Base-by-base conservation (phyloP, 83 land plant genomes). In the Isoetes engelmannii region DNA sequence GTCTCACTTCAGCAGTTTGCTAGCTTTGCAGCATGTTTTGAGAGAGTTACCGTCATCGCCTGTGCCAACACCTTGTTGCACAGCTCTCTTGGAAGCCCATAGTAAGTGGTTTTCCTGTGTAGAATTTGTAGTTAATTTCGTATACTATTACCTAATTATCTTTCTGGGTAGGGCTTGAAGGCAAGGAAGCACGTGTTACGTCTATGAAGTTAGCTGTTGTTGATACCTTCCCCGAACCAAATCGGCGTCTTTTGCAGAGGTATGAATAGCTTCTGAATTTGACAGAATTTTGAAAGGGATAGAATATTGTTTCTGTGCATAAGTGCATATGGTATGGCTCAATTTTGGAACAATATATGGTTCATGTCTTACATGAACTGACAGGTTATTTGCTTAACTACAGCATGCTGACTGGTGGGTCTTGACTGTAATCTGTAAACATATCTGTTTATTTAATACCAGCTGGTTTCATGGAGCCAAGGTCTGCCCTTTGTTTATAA, bases 1-100 rank as follows among this genome's bases (percentile, higher is more conserved):
- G 37, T 28, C 37, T 28, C 37, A 28, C 37, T 28, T 28, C 37
- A 28, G 37, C 37, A 28, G 2, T 28, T 28, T 28, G 37, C 37
- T 28, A 28, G 4, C 15, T 50, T 71, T 69, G 80, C 82, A 94
- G 99, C 93, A 87, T 81, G 93, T 94, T 62, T 84, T 94, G 1
- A 71, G 99, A 67, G 99, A 94, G 84, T 73, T 94, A 20, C 99
- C 99, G 4, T 90, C 99, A 56, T 94, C 99, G 71, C 99, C 99
- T 10, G 99, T 94, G 67, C 88, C 99, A 6, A 95, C 99, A 55
- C 85, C 99, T n/a, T 94, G 99, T 76, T 94, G 99, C 79, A 94
- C 93, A 65, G 96, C 99, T 17, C 85, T 94, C 59, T 81, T 94
- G 20, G 99, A 94, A 65, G 97, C 99, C 56, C 84, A 94, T 69